phyloP scores from a whole-genome alignment of 805 yeast species.

The Komagataella phaffii region DNA sequence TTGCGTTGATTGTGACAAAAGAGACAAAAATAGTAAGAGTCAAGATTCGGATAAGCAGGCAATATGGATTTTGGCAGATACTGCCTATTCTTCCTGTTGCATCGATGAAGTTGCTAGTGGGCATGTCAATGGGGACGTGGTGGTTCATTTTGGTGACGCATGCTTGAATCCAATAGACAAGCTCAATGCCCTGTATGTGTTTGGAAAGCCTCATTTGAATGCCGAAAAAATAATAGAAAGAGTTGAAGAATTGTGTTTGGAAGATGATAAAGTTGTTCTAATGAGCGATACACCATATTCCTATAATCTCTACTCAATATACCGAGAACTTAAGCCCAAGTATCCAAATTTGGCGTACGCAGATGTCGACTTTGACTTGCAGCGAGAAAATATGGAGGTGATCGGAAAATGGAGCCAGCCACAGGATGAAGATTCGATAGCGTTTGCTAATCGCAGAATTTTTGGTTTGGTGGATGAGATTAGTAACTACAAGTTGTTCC shows the following conservation, averaged over 20 bases:
- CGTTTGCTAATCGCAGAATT: constrained; percentile 18
- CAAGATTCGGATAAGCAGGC: constrained; percentile 12
- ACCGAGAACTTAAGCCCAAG: constrained; percentile 15
- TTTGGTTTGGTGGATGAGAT: constrained; percentile 13
- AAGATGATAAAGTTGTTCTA: constrained; percentile 34
- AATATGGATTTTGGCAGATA: constrained; percentile 84
- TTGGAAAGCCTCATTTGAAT: constrained; percentile 56
- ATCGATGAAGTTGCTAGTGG: constrained; percentile 95
- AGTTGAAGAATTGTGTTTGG: constrained; percentile 29
- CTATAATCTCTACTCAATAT: constrained; percentile 25
- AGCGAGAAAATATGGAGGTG: constrained; percentile 6
- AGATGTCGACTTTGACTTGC: constrained; percentile 18
- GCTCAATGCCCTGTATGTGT: constrained; percentile 65
- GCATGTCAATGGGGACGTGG: constrained; percentile 75
- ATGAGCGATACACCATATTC: constrained; percentile 72
- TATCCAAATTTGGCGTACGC: constrained; percentile 24
- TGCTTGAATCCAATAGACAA: constrained; percentile 71
- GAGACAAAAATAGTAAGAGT: not conserved
- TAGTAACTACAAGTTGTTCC: constrained; percentile 41
- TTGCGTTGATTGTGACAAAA: constrained; percentile 1
- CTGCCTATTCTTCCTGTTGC: constrained; percentile 92
- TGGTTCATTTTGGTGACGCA: constrained; percentile 91
- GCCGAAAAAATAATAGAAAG: constrained; percentile 18
- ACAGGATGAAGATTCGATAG: constrained; percentile 1
- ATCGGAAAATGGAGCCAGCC: not conserved